Conservation (phyloP, 495 filamentous ascomycete genomes). For the Parathielavia hyrcaniae region DNA sequence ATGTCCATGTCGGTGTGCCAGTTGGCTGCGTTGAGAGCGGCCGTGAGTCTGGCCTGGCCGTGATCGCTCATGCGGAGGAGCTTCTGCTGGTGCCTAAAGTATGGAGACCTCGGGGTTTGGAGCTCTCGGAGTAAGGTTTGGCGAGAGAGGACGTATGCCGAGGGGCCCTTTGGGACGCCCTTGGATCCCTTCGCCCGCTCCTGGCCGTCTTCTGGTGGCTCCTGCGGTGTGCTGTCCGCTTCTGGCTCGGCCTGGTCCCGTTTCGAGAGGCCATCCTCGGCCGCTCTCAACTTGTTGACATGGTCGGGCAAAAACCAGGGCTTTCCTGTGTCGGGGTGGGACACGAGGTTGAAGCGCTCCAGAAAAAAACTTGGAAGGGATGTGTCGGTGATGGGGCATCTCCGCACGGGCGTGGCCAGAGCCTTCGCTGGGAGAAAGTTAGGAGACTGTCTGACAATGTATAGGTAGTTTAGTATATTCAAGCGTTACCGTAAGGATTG, state of each 20-base stretch:
- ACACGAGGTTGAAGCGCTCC: constrained; percentile 52
- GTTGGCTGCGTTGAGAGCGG: constrained; percentile 23
- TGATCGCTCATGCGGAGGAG: constrained; percentile 18
- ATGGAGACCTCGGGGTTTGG: not conserved
- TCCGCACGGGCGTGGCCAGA: constrained; percentile 59
- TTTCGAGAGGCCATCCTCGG: not conserved
- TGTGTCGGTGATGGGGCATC: constrained; percentile 51
- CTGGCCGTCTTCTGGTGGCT: not conserved
- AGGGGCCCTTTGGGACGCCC: constrained; percentile 5
- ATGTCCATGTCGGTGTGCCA: constrained; percentile 68
- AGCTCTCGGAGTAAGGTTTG: constrained; percentile 18
- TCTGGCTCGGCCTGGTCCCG: not conserved
- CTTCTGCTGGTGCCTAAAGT: not conserved
- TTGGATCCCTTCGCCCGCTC: not conserved
- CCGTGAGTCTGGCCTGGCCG: not conserved
- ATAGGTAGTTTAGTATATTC: not conserved
- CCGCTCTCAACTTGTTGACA: constrained; percentile 23
- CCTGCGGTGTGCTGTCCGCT: not conserved
- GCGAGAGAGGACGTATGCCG: constrained; percentile 9
- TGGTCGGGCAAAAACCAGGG: constrained; percentile 56
- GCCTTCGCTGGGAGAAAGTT: constrained; percentile 43
- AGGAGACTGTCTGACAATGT: constrained; percentile 4
- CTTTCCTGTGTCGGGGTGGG: constrained; percentile 49
- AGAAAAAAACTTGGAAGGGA: constrained; percentile 59
- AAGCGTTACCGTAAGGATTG: constrained; percentile 54